A percentile compares a stretch with the other conserved stretches of the same genome.
phyloP scores from a whole-genome alignment of 805 yeast species.

The Peterozyma toletana region DNA sequence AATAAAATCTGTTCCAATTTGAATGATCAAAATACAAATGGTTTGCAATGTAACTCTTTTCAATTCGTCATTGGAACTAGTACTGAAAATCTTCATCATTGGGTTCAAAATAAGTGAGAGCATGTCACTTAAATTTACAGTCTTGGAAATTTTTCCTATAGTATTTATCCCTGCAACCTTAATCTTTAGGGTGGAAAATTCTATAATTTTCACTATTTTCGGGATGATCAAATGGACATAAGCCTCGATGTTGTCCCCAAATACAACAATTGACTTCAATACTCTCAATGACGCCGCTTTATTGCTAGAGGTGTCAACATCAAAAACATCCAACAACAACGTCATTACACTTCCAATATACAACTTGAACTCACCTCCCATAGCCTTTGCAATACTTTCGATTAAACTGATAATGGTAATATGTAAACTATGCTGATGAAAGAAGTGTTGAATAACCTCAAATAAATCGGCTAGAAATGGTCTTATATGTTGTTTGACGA shows the following conservation, averaged over 20 bases:
- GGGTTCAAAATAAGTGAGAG: slow-evolving; percentile 89
- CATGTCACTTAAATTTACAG: slow-evolving; percentile 74
- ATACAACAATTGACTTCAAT: slow-evolving; percentile 73
- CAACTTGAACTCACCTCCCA: slow-evolving; percentile 88
- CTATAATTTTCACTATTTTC: slow-evolving; percentile 73
- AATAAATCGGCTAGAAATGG: slow-evolving; percentile 76
- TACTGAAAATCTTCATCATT: slow-evolving; percentile 56
- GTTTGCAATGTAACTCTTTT: slow-evolving; percentile 68
- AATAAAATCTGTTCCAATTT: slow-evolving; percentile 75
- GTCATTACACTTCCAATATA: slow-evolving; percentile 75
- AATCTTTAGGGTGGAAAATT: slow-evolving; percentile 54
- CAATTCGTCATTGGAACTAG: slow-evolving; percentile 46
- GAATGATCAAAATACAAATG: slow-evolving; percentile 66
- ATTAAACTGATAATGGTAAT: slow-evolving; percentile 72
- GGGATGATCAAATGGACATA: slow-evolving; percentile 86
- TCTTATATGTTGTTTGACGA: slow-evolving; percentile 86
- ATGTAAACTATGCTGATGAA: slow-evolving; percentile 56
- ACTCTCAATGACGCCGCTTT: slow-evolving; percentile 64
- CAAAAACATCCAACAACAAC: slow-evolving; percentile 66
- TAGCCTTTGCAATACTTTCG: slow-evolving; percentile 76
- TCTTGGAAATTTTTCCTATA: slow-evolving; percentile 71
- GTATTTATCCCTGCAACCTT: slow-evolving; percentile 74
- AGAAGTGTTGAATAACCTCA: slow-evolving; percentile 67
- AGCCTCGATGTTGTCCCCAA: slow-evolving; percentile 85
- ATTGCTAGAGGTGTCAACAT: slow-evolving; percentile 58